Evolutionary conservation across 2,329 filamentous ascomycete genomes (phyloP).

Genomic region (Westerdykella aurantiaca): DNA sequence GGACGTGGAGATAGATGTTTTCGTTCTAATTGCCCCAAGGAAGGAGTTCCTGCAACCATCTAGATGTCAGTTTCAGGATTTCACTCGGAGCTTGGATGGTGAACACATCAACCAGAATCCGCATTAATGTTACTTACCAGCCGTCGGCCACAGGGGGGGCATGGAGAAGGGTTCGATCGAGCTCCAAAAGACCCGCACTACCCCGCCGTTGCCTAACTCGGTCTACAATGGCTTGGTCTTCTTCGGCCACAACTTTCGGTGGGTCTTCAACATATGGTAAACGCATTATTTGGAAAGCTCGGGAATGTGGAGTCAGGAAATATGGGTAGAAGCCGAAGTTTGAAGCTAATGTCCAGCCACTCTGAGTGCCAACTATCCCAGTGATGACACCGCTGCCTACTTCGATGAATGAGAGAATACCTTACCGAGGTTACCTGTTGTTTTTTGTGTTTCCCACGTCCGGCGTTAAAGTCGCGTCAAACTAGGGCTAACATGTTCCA

Average conservation of each 20-base stretch:
- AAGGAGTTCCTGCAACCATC: slow-evolving; percentile 45
- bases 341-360: too few species aligned
- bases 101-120: neutral
- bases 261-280: slow-evolving; percentile 50
- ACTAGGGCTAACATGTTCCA: too few species aligned
- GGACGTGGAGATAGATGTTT: slow-evolving; percentile 45
- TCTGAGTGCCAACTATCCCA: too few species aligned
- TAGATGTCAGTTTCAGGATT: neutral
- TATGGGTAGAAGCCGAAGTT: too few species aligned
- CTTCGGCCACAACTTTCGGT: slow-evolving; percentile 41
- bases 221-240: slow-evolving; percentile 48
- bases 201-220: slow-evolving; percentile 49
- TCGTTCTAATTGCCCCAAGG: slow-evolving; percentile 51
- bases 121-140: slow-evolving; percentile 34
- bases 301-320: too few species aligned
- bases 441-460: too few species aligned
- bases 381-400: too few species aligned
- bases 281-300: slow-evolving; percentile 40
- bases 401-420: too few species aligned
- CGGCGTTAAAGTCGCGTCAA: too few species aligned
- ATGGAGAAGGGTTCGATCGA: slow-evolving; percentile 52
- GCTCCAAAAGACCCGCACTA: slow-evolving; percentile 45
- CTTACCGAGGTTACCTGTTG: too few species aligned
- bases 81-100: neutral
- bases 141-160: slow-evolving; percentile 52